Evolutionary conservation across 1,284 basidiomycete genomes (phyloP).

Genomic region (Cryptococcus jaspeensis): DNA sequence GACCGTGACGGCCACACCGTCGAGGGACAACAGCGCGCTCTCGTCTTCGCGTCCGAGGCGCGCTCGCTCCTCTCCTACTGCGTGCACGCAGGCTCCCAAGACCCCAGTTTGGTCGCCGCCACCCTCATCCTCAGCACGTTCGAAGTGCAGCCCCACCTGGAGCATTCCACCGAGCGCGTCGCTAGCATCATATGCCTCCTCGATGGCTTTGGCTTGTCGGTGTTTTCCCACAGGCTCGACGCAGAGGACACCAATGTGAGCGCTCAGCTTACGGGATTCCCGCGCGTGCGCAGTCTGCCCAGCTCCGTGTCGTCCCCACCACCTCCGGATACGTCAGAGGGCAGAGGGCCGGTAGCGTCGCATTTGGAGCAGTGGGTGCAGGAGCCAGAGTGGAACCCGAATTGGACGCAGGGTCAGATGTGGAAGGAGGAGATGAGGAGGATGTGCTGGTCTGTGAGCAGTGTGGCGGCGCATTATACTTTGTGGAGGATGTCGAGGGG

Average conservation of each 20-base stretch:
- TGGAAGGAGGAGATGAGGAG: conserved; percentile 30
- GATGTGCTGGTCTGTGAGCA: conserved; percentile 30
- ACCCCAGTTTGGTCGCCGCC: conserved; percentile 29
- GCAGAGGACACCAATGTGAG: conserved; percentile 9
- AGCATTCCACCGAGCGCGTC: conserved; percentile 22
- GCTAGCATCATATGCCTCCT: conserved; percentile 20
- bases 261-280: not conserved
- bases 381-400: conserved; percentile 14
- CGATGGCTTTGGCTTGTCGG: conserved; percentile 23
- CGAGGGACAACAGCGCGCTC: conserved; percentile 19
- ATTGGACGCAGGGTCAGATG: conserved; percentile 19
- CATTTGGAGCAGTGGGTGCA: conserved; percentile 11
- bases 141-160: conserved; percentile 34
- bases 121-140: conserved; percentile 30
- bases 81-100: conserved; percentile 20
- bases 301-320: too few relatives aligned
- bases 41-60: conserved; percentile 28
- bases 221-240: conserved; percentile 14
- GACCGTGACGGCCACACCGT: conserved; percentile 20
- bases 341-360: not conserved
- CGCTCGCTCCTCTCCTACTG: conserved; percentile 20
- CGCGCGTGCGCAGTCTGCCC: not conserved
- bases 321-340: too few relatives aligned
- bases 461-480: conserved; percentile 21
- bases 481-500: conserved; percentile 21